Percentiles rank a stretch among this genome's conserved stretches.
Evolutionary conservation across 2,329 filamentous ascomycete genomes (phyloP).

Genomic region (Ascochyta rabiei): DNA sequence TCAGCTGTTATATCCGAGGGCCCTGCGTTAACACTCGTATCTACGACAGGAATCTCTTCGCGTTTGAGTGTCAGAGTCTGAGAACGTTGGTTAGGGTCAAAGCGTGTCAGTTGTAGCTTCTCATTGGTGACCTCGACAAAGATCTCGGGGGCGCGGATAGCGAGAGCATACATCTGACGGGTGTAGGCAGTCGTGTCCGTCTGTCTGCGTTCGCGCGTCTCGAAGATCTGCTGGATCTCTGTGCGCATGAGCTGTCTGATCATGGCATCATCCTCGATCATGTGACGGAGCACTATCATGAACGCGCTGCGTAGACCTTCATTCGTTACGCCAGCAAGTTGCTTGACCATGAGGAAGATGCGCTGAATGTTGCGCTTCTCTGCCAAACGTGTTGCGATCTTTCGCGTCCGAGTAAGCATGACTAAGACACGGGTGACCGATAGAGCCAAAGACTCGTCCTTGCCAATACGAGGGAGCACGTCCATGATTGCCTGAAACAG

Average conservation of each 20-base stretch:
- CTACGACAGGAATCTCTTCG: slow-evolving; percentile 42
- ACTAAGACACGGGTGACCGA: slow-evolving; percentile 84
- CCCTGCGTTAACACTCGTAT: slow-evolving; percentile 19
- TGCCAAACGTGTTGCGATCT: slow-evolving; percentile 75
- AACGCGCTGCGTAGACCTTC: slow-evolving; percentile 76
- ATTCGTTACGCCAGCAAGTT: slow-evolving; percentile 79
- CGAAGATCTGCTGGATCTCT: slow-evolving; percentile 82
- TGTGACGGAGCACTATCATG: slow-evolving; percentile 86
- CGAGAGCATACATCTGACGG: slow-evolving; percentile 77
- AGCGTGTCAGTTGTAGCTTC: slow-evolving; percentile 75
- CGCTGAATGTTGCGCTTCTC: slow-evolving; percentile 89
- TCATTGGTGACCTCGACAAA: slow-evolving; percentile 91
- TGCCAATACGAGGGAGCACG: slow-evolving; percentile 83
- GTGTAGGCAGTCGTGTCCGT: slow-evolving; percentile 75
- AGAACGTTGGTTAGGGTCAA: slow-evolving; percentile 59
- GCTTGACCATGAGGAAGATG: slow-evolving; percentile 93
- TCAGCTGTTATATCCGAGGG: slow-evolving; percentile 40
- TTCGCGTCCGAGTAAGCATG: slow-evolving; percentile 80
- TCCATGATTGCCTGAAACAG: slow-evolving; percentile 82
- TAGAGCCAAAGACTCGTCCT: slow-evolving; percentile 82
- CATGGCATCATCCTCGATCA: slow-evolving; percentile 91
- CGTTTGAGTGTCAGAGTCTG: slow-evolving; percentile 62
- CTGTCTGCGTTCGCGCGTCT: slow-evolving; percentile 56
- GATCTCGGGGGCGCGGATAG: slow-evolving; percentile 78
- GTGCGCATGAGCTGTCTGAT: slow-evolving; percentile 90